Evolutionary conservation across 192 early-diverging fungal genomes (phyloP), one percentile per base, ranked within the genome.

Genomic region (Dispira simplex): DNA sequence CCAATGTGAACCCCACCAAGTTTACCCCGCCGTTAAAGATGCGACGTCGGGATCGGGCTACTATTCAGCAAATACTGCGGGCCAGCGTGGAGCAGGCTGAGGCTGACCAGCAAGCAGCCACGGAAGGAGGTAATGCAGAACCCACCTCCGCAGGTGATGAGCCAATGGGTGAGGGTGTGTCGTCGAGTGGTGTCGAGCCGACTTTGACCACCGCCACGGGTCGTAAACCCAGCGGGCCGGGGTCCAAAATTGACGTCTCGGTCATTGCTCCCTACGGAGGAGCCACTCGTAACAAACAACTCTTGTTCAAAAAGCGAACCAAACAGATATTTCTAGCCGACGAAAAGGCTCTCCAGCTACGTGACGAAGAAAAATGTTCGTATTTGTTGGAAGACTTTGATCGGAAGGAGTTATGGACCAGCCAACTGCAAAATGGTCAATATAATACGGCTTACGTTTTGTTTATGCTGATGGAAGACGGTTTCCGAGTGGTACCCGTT

Each of bases 371-470:
- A 73, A 76, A 81, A 14, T 70, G 79, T 46, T 87, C 85, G 1
- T 90, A 87, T 87, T 77, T 90, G 0, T 68, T 90, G 0, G 87
- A 88, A 62, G 89, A 90, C 44, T 85, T 82, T 63, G 86, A 85
- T 55, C 75, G 77, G 39, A 71, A 76, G 21, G 82, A 87, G 63
- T 73, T 71, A 18, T 89, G 79, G 72, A 84, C 79, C 0, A 87
- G 89, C 13, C 73, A 78, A 25, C 70, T 85, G 25, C 85, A 86
- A 66, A 86, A 85, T 48, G 85, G 85, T 18, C 87, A 90, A 62
- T 75, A 69, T 32, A 39, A 39, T 39, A 81, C 85, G 0, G 68
- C 83, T 51, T 85, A 85, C 63, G 80, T 86, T 9, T 66, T 90
- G 46, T 89, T 90, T 79, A 78, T 90, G 23, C 75, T 87, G 46